phyloP scores from a whole-genome alignment of 169 alveolate genomes.

The Plasmodium gaboni region DNA sequence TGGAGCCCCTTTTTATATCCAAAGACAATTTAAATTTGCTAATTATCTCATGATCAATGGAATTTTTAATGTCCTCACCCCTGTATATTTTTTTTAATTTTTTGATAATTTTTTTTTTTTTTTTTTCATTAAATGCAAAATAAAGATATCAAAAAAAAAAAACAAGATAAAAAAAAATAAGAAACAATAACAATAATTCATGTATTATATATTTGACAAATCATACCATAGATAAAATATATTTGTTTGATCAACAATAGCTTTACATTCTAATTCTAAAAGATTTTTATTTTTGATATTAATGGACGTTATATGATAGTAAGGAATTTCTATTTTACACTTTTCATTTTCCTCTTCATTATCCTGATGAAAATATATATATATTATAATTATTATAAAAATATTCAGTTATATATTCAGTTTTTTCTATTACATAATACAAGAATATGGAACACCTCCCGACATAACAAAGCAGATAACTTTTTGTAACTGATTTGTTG shows the following conservation, averaged over 20 bases:
- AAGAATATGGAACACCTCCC: slow-evolving; percentile 62
- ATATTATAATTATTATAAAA: neutral
- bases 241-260: slow-evolving; percentile 66
- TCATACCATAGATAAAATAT: slow-evolving; percentile 66
- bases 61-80: slow-evolving; percentile 57
- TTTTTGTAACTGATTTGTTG: slow-evolving; percentile 23
- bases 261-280: slow-evolving; percentile 51
- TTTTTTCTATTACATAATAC: slow-evolving; percentile 30
- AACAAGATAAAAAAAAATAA: neutral
- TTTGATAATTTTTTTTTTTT: neutral
- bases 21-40: slow-evolving; percentile 48
- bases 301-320: slow-evolving; percentile 50
- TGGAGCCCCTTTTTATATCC: slow-evolving; percentile 33
- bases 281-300: slow-evolving; percentile 16
- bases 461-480: slow-evolving; percentile 40
- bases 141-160: neutral
- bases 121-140: too few species aligned
- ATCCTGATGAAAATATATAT: slow-evolving; percentile 19
- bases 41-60: slow-evolving; percentile 55
- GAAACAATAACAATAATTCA: neutral
- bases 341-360: slow-evolving; percentile 67
- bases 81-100: slow-evolving; percentile 1
- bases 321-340: slow-evolving; percentile 71
- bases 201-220: neutral
- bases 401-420: too few species aligned